Base-by-base conservation (phyloP, 805 yeast genomes). In the Candida multigemmis region DNA sequence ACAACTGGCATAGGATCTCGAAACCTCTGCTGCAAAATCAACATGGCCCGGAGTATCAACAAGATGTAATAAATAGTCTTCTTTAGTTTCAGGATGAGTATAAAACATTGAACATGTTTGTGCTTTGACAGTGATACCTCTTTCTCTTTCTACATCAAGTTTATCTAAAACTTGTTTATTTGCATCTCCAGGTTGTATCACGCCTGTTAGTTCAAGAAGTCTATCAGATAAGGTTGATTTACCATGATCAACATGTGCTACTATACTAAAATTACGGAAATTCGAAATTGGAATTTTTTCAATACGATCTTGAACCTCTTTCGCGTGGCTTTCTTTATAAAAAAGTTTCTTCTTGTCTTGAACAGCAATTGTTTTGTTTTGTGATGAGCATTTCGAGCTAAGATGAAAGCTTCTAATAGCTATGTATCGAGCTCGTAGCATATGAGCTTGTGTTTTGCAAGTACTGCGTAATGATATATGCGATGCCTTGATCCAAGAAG, bases 1-100 rank as follows among this genome's bases (percentile, higher is more conserved):
- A 60, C 96, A 91, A 0, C 96, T 82, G 2, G 96, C 96, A 53
- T 87, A 87, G 6, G 95, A 83, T 40, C 97, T 58, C 4, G 93
- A 76, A 1, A 89, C 98, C 44, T 89, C 98, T 6, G 91, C 79
- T 28, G 96, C 63, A 51, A 89, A 89, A 51, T 89, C 98, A 17
- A 91, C 97, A 50, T 89, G 98, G 0, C 98, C 98, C 0, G 98
- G 98, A 0, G 97, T 89, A 51, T 89, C 98, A 23, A 91, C 96
- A 23, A 89, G 60, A 59, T 89, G 96, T 24, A 89, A 57, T 29
- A 91, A 53, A 47, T 84, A 91, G 40, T 89, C 96, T 40, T 72
- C 60, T 2, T 74, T 72, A 6, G 72, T 61, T 37, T 74, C 64
- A 1, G 60, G 57, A 28, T 60, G 58, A 19, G 66, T 65, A 50